Evolutionary conservation across 768 basidiomycete species (phyloP).

Genomic region (Kwoniella botswanensis): DNA sequence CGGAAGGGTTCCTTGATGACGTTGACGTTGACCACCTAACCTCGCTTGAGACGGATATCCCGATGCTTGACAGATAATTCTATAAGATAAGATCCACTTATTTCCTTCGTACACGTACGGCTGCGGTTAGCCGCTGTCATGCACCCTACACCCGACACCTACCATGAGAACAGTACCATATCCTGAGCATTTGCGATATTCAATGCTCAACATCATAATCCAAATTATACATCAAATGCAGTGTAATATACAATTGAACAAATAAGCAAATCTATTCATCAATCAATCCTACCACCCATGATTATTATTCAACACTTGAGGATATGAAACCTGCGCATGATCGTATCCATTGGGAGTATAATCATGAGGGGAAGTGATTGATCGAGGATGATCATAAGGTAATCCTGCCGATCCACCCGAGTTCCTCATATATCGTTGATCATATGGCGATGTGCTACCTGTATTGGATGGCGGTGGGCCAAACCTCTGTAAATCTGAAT

Average conservation of each 20-base stretch:
- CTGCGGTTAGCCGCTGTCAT: too few relatives aligned
- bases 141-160: too few relatives aligned
- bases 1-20: too few relatives aligned
- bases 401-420: conserved; percentile 13
- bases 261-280: neutral
- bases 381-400: conserved; percentile 12
- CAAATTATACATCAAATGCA: neutral
- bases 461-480: neutral
- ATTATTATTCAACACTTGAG: neutral
- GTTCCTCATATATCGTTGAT: neutral
- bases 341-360: neutral
- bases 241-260: neutral
- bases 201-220: neutral
- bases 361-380: neutral
- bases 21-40: too few relatives aligned
- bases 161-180: too few relatives aligned
- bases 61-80: too few relatives aligned
- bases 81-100: too few relatives aligned
- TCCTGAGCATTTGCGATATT: too few relatives aligned
- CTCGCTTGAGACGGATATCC: too few relatives aligned
- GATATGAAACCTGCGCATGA: neutral
- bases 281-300: conserved; percentile 5
- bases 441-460: conserved; percentile 13
- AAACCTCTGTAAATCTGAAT: conserved; percentile 9
- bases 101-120: too few relatives aligned